phyloP scores from a whole-genome alignment of 768 basidiomycete genomes.

The Rhizopogon salebrosus region DNA sequence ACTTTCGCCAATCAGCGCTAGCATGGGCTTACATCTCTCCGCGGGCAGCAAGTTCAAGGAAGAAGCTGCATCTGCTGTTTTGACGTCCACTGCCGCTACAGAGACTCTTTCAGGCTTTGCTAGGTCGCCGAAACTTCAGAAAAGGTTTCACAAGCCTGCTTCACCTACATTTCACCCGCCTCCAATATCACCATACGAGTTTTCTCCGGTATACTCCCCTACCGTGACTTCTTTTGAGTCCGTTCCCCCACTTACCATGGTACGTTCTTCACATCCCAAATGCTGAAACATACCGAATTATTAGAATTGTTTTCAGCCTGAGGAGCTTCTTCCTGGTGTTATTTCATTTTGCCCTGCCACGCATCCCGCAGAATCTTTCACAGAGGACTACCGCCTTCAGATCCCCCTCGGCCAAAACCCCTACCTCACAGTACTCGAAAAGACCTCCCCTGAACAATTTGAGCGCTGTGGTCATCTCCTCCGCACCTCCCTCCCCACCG shows the following conservation, averaged over 20 bases:
- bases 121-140: too few relatives aligned
- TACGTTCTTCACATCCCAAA: not conserved
- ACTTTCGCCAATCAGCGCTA: constrained; percentile 8
- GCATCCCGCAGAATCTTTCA: constrained; percentile 22
- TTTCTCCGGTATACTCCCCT: too few relatives aligned
- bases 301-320: constrained; percentile 7
- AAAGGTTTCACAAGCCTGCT: too few relatives aligned
- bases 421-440: constrained; percentile 14
- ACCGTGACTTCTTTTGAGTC: too few relatives aligned
- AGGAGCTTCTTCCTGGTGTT: not conserved
- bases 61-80: constrained; percentile 16
- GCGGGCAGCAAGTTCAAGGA: constrained; percentile 26
- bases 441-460: constrained; percentile 16
- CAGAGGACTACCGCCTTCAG: constrained; percentile 21
- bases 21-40: constrained; percentile 10
- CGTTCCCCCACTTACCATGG: not conserved
- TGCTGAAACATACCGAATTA: not conserved
- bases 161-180: too few relatives aligned
- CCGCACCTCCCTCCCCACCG: constrained; percentile 20
- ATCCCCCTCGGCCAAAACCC: constrained; percentile 17
- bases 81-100: constrained; percentile 16
- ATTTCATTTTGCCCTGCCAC: constrained; percentile 22
- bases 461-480: constrained; percentile 18
- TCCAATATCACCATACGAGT: too few relatives aligned
- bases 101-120: too few relatives aligned